Percentiles rank a stretch among this genome's conserved stretches.
Evolutionary conservation across 139 green algal genomes (phyloP).

Genomic region (Tetradesmus obliquus): DNA sequence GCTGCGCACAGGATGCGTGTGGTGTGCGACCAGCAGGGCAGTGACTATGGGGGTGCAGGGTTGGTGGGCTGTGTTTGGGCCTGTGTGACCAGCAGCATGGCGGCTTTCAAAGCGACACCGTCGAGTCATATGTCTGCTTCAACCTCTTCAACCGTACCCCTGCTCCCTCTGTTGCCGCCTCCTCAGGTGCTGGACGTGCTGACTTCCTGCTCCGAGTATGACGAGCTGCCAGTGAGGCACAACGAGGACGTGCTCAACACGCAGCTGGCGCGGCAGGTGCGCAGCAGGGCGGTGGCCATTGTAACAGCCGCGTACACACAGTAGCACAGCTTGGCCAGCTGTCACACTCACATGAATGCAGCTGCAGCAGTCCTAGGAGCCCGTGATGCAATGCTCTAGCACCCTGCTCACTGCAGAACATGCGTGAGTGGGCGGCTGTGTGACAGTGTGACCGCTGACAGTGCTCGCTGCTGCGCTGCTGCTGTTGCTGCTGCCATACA

Average conservation of each 20-base stretch:
- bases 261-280: conserved; percentile 72
- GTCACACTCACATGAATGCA: background rate
- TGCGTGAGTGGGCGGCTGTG: too few relatives aligned
- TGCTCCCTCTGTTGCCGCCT: background rate
- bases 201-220: conserved; percentile 87
- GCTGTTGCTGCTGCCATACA: background rate
- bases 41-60: background rate
- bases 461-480: background rate
- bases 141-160: background rate
- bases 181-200: conserved; percentile 79
- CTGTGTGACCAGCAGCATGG: background rate
- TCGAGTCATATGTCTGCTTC: background rate
- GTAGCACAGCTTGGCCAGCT: background rate
- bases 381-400: background rate
- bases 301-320: background rate
- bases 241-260: conserved; percentile 98
- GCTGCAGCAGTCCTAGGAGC: background rate
- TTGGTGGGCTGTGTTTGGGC: background rate
- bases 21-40: too few relatives aligned
- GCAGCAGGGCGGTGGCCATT: conserved; percentile 32
- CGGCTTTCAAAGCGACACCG: background rate
- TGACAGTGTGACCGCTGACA: too few relatives aligned
- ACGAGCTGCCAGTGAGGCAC: conserved; percentile 97
- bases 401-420: background rate
- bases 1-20: background rate